Base-by-base conservation (phyloP, 208 protist genomes). In the Angomonas ambiguus region DNA sequence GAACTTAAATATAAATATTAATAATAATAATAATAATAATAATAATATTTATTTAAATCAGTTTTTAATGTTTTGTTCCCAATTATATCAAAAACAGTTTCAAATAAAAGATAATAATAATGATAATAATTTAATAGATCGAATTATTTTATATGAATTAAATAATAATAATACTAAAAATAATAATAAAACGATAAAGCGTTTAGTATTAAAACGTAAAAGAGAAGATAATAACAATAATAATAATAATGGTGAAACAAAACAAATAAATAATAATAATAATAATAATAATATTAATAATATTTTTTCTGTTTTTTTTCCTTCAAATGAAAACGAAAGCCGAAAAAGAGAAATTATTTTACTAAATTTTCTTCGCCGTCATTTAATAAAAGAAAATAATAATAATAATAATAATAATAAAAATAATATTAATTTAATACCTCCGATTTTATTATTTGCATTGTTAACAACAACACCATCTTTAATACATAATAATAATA, bases 261-360 rank as follows among this genome's bases (percentile, higher is more conserved):
- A 32, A 24, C 33, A 64, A 6, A 64, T 10, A 64, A 41, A 33
- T 11, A 22, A 18, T 64, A 35, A 51, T 38, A 31, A 57, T 20
- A 22, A 57, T 57, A 31, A 6, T 27, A 6, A 57, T 20, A 22
- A 35, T 11, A 22, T 16, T 42, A 38, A 8, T 18, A 62, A 35
- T 32, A 38, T 31, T 62, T 31, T 62, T 27, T 62, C 24, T 57
- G 11, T 57, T 57, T 57, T 57, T 57, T 57, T 57, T 45, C 8
- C 11, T 45, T 8, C 38, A 45, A 16, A 45, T 45, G 38, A 45
- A 57, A 57, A 57, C n/a, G 24, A 57, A 11, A 57, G 51, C 6
- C 6, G 10, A 31, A 20, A 57, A 31, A 31, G 18, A 28, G 42
- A 18, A 30, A 31, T 48, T 62, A 22, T 38, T 35, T 48, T n/a